Percentiles rank a stretch among this genome's conserved stretches.
Conservation (phyloP, 768 basidiomycete genomes). For the Lentinula sp. region DNA sequence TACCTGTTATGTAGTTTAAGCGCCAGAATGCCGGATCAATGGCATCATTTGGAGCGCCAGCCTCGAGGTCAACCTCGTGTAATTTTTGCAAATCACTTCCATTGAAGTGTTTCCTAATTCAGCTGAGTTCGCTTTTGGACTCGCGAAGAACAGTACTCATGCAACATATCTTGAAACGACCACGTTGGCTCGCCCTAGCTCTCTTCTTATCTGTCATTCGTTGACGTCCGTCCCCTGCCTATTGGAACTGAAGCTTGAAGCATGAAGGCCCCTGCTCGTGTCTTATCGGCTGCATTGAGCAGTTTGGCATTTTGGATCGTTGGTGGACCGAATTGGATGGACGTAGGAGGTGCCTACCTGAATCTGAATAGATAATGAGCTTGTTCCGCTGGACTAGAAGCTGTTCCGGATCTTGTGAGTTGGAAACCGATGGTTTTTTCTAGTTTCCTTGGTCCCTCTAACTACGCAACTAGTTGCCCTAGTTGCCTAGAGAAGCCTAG, state of each 20-base stretch:
- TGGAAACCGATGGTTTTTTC: neutral
- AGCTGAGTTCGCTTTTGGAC: neutral
- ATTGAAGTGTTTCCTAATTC: neutral
- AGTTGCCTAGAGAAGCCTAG: constrained; percentile 1
- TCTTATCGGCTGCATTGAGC: neutral
- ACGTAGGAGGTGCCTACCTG: neutral
- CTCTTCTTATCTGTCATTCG: neutral
- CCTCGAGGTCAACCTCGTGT: constrained; percentile 3
- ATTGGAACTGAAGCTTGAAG: neutral
- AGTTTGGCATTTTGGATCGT: too few relatives aligned
- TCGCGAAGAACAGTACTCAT: neutral
- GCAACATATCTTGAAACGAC: neutral
- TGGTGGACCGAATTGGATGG: neutral
- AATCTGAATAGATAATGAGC: neutral
- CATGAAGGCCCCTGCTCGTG: neutral
- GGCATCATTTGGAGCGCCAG: neutral
- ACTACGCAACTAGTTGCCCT: neutral
- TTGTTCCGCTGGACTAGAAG: neutral
- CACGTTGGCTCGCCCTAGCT: neutral
- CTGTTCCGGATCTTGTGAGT: neutral
- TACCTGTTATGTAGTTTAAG: constrained; percentile 14
- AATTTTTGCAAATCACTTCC: constrained; percentile 4
- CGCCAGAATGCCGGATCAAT: neutral
- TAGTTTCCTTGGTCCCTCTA: neutral
- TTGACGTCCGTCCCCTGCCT: neutral